Base-by-base conservation (phyloP, 2,329 filamentous ascomycete species). In the Sclerotinia glacialis region DNA sequence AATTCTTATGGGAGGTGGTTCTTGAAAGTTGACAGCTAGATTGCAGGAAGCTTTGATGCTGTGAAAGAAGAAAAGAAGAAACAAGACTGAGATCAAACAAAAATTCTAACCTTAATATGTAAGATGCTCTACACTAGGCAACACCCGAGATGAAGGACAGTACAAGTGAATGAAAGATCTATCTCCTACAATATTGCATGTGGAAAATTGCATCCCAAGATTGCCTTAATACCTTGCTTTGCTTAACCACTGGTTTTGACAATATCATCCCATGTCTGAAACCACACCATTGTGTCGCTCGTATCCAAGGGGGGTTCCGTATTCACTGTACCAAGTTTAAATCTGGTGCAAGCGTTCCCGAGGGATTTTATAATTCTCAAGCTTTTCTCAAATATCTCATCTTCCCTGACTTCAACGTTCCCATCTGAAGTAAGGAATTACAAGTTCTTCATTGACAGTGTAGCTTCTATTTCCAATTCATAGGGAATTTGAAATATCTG, bases 381-480 rank as follows among this genome's bases (percentile, higher is more conserved):
- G 34, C 69, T 71, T 12, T 50, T 26, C 8, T 68, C 61, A 64
- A 60, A 69, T n/a, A 59, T 54, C 34, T 70, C 66, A 61, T 71
- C 70, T 6, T 67, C 16, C 26, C 50, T 66, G 21, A 69, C 26
- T 23, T 67, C 49, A 16, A 70, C 68, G 5, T 61, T 34, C 6
- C 68, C 69, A n/a, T 64, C 59, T 9, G 52, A 53, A 1, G 64
- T 69, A n/a, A 71, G 46, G 50, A 64, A 66, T 54, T 56, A 54
- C 0, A 70, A 65, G 9, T 71, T 56, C 16, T 62, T 54, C 11
- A 70, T 31, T 1, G 50, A 47, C 6, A 26, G 46, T 4, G 69
- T 69, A 11, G 68, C 68, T 40, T 40, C 37, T 12, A 40, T 14
- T 14, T 40, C 37, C 37, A 40, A 2, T 14, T 40, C 34, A 37